Percentiles rank a stretch among this genome's conserved stretches.
phyloP scores from a whole-genome alignment of 2,329 filamentous ascomycete genomes.

The Blastomyces silverae region DNA sequence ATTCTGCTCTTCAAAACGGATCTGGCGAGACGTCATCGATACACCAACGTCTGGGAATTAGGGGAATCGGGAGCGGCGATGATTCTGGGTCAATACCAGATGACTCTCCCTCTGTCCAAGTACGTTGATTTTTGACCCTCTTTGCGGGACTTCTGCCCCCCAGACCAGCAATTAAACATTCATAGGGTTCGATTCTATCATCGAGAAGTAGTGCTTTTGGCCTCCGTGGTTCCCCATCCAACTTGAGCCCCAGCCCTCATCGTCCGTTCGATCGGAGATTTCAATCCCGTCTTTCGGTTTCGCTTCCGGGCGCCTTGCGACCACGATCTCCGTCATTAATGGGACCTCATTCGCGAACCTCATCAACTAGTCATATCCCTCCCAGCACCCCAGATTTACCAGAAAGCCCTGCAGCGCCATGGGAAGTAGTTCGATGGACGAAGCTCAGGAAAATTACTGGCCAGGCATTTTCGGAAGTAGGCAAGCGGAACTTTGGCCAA shows the following conservation, averaged over 20 bases:
- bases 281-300: slow-evolving; percentile 72
- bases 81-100: slow-evolving; percentile 73
- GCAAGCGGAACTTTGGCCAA: slow-evolving; percentile 83
- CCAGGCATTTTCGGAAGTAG: slow-evolving; percentile 86
- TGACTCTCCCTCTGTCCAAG: slow-evolving; percentile 76
- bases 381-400: slow-evolving; percentile 54
- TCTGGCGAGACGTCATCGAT: slow-evolving; percentile 24
- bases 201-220: slow-evolving; percentile 67
- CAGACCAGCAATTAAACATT: slow-evolving; percentile 24
- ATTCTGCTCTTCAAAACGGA: slow-evolving; percentile 10
- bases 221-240: slow-evolving; percentile 59
- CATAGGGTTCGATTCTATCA: slow-evolving; percentile 49
- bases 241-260: slow-evolving; percentile 69
- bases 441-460: slow-evolving; percentile 81
- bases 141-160: slow-evolving; percentile 41
- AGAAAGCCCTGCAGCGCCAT: slow-evolving; percentile 71
- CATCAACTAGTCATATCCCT: slow-evolving; percentile 65
- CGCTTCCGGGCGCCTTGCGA: slow-evolving; percentile 55
- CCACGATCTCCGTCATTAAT: slow-evolving; percentile 71
- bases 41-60: slow-evolving; percentile 23
- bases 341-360: slow-evolving; percentile 69
- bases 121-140: slow-evolving; percentile 52
- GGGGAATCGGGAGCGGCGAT: slow-evolving; percentile 42
- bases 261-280: slow-evolving; percentile 93
- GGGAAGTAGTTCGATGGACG: slow-evolving; percentile 97